These are phyloP conservation scores for Solanum rostratum DNA, from an alignment of 257 asterid genomes.

Conservation along the genomic window DNA sequence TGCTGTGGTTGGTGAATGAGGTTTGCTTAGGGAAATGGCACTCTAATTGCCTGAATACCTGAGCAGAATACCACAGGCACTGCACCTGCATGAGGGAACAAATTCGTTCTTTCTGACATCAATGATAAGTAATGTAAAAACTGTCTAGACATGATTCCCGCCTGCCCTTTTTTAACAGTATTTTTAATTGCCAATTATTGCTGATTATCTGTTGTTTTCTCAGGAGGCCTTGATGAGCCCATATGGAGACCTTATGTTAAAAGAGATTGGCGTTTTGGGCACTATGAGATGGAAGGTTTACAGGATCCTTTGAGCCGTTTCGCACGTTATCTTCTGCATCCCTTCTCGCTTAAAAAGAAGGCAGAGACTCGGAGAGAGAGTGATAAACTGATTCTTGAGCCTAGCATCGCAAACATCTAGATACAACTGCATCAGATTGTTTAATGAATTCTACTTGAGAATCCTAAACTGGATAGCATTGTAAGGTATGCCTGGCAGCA, in stretches of 20 bases:
- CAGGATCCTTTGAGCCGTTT: constrained; percentile 91
- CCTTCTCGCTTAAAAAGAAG: constrained; percentile 32
- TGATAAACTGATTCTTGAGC: constrained; percentile 43
- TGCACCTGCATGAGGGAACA: not conserved
- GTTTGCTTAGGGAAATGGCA: not conserved
- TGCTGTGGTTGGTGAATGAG: not conserved
- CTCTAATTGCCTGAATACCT: not conserved
- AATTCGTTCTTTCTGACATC: not conserved
- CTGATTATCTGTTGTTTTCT: not conserved
- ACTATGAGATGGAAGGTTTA: constrained; percentile 80
- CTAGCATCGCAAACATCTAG: constrained; percentile 9
- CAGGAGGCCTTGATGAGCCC: constrained; percentile 92
- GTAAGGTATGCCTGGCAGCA: not conserved
- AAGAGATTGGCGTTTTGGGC: constrained; percentile 93
- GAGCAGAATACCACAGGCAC: not conserved
- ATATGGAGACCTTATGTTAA: constrained; percentile 36
- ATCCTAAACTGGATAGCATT: not conserved
- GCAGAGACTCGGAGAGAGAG: constrained; percentile 18
- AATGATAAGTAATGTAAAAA: not conserved
- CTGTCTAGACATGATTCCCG: not conserved
- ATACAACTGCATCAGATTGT: not conserved
- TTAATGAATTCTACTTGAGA: not conserved
- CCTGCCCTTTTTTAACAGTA: not conserved
- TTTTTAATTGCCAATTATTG: not conserved
- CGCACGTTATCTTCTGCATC: constrained; percentile 36